phyloP scores from a whole-genome alignment of 2,329 filamentous ascomycete species.

The Parasarocladium wereldwijsianum region DNA sequence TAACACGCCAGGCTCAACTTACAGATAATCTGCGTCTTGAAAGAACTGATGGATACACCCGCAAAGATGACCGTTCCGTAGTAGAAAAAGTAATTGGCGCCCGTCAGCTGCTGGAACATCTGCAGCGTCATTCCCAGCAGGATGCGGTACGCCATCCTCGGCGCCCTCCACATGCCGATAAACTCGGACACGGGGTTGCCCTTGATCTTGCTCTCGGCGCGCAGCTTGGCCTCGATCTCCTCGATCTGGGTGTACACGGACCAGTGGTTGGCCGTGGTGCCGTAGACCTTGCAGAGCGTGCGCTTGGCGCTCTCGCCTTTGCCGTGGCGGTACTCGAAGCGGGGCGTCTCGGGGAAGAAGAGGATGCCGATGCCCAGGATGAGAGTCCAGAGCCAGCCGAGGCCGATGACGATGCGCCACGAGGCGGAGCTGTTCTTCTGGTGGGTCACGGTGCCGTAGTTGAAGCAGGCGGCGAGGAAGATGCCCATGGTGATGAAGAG shows the following conservation, averaged over 20 bases:
- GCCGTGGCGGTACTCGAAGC: constrained; percentile 34
- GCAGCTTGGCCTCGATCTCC: constrained; percentile 38
- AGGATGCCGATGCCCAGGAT: constrained; percentile 33
- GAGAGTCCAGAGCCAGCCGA: constrained; percentile 35
- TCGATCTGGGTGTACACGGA: constrained; percentile 32
- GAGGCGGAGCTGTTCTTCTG: constrained; percentile 28
- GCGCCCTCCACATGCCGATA: constrained; percentile 47
- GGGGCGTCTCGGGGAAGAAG: constrained; percentile 35
- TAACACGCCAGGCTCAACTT: background rate
- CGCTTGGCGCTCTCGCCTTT: constrained; percentile 27
- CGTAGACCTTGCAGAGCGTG: constrained; percentile 34
- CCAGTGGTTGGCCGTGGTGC: constrained; percentile 25
- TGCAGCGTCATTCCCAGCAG: constrained; percentile 45
- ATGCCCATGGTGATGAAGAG: constrained; percentile 61
- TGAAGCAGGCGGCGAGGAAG: constrained; percentile 42
- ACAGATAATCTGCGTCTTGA: constrained; percentile 49
- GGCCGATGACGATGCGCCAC: constrained; percentile 46
- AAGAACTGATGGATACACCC: constrained; percentile 38
- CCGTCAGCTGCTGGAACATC: constrained; percentile 50
- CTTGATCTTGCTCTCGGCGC: constrained; percentile 27
- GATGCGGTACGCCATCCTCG: constrained; percentile 49
- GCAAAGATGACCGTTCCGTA: constrained; percentile 40
- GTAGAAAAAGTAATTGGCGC: constrained; percentile 54
- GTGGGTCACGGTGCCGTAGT: constrained; percentile 43
- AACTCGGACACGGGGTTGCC: constrained; percentile 28